A percentile compares a stretch with the other conserved stretches of the same genome.
Conservation (phyloP, 1,139 yeast genomes). For the Kurtzmaniella quercitrusa region DNA sequence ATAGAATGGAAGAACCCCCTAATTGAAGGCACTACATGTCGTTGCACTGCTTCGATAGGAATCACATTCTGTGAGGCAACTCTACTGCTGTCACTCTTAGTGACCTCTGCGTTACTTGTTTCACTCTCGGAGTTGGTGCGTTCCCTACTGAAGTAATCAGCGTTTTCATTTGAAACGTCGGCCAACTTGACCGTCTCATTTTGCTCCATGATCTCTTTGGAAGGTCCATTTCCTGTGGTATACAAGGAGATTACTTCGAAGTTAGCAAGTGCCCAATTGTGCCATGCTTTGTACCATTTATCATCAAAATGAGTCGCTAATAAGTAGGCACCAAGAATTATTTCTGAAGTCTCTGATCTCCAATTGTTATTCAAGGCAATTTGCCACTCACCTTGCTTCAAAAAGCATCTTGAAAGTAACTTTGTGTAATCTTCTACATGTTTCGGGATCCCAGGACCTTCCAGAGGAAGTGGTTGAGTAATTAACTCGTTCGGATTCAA, state of each 20-base stretch:
- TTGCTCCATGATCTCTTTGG: constrained; percentile 24
- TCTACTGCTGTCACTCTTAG: constrained; percentile 9
- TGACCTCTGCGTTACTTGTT: background rate
- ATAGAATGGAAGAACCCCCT: constrained; percentile 95
- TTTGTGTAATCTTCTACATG: constrained; percentile 84
- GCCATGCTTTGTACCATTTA: constrained; percentile 99
- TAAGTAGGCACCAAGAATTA: constrained; percentile 83
- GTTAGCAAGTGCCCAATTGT: constrained; percentile 97
- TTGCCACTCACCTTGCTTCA: constrained; percentile 99
- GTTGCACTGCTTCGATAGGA: constrained; percentile 61
- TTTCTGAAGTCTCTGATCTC: constrained; percentile 76
- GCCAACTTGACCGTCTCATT: constrained; percentile 11
- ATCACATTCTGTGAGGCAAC: constrained; percentile 14
- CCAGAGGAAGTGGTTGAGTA: constrained; percentile 81
- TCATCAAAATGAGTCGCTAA: constrained; percentile 92
- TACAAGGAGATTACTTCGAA: constrained; percentile 84
- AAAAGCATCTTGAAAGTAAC: constrained; percentile 85
- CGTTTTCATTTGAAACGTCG: constrained; percentile 1
- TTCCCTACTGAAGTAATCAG: constrained; percentile 3
- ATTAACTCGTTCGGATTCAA: constrained; percentile 76
- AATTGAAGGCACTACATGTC: constrained; percentile 92
- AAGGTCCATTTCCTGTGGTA: constrained; percentile 30
- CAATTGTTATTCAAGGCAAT: constrained; percentile 74
- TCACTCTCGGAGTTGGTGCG: background rate
- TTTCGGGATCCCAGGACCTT: constrained; percentile 67